Percentiles rank a stretch among this genome's conserved stretches.
phyloP scores from a whole-genome alignment of 164 flowering plant species.

The Echeveria elegans region DNA sequence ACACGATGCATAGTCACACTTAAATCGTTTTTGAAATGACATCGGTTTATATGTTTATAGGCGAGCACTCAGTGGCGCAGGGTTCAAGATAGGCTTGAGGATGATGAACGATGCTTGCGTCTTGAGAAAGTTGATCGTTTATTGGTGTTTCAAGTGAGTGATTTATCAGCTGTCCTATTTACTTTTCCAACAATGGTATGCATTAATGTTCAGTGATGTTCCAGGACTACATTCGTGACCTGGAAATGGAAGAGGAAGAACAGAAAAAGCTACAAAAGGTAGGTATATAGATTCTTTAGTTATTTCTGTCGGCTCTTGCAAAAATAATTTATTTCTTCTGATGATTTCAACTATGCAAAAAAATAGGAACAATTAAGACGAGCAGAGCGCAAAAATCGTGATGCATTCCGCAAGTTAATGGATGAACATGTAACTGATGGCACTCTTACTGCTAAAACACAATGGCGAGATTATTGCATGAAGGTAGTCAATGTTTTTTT shows the following conservation, averaged over 20 bases:
- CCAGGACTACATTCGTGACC: conserved; percentile 79
- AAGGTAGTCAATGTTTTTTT: conserved; percentile 36
- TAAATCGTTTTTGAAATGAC: background rate
- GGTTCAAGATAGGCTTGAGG: conserved; percentile 87
- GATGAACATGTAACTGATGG: conserved; percentile 81
- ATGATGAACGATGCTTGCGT: conserved; percentile 80
- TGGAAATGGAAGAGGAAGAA: conserved; percentile 95
- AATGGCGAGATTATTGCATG: conserved; percentile 84
- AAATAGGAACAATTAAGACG: conserved; percentile 71
- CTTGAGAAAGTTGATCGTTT: conserved; percentile 89
- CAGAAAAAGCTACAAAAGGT: conserved; percentile 89
- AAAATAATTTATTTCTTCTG: background rate
- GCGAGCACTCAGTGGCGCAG: conserved; percentile 89
- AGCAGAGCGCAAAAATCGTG: conserved; percentile 88
- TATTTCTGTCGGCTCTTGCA: background rate
- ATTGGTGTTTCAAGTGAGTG: conserved; percentile 67
- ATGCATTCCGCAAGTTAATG: conserved; percentile 80
- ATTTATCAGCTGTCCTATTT: background rate
- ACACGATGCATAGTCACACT: no score
- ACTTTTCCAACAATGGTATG: background rate
- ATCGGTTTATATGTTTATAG: conserved; percentile 19
- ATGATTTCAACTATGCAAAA: background rate
- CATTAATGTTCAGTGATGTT: conserved; percentile 15
- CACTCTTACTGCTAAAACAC: conserved; percentile 64
- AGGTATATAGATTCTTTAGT: background rate